Evolutionary conservation across 1,284 basidiomycete genomes (phyloP).

Genomic region (Clitocybe nebularis): DNA sequence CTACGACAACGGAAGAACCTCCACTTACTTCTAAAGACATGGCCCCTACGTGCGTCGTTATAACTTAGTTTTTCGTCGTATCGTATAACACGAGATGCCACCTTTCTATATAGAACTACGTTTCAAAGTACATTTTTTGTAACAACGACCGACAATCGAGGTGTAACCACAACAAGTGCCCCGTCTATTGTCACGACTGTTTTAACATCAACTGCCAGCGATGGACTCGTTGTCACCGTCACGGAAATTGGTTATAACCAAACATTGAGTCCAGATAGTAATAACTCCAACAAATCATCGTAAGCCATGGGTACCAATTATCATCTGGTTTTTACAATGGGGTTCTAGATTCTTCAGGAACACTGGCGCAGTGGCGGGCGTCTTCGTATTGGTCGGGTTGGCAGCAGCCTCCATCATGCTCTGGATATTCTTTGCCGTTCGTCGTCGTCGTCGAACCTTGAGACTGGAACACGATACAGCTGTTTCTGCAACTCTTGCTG

Average conservation of each 20-base stretch:
- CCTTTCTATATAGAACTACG: constrained; percentile 43
- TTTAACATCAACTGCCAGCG: constrained; percentile 47
- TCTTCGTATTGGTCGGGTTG: constrained; percentile 74
- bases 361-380: constrained; percentile 72
- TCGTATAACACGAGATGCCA: constrained; percentile 13
- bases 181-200: constrained; percentile 55
- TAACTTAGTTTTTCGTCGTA: constrained; percentile 12
- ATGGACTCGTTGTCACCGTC: constrained; percentile 51
- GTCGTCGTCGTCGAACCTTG: constrained; percentile 54
- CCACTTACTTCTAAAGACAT: not conserved
- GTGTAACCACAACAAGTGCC: constrained; percentile 45
- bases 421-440: constrained; percentile 67
- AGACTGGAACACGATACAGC: constrained; percentile 63
- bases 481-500: constrained; percentile 64
- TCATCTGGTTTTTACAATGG: not conserved
- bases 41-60: constrained; percentile 18
- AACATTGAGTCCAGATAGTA: constrained; percentile 51
- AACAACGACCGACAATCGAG: constrained; percentile 55
- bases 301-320: constrained; percentile 26
- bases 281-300: constrained; percentile 37
- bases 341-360: constrained; percentile 74
- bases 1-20: constrained; percentile 7
- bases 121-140: constrained; percentile 48
- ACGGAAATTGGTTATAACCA: constrained; percentile 63
- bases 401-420: constrained; percentile 65